A percentile compares a stretch with the other conserved stretches of the same genome.
Conservation (phyloP, 1,284 basidiomycete genomes). For the Leucoagaricus sp. region DNA sequence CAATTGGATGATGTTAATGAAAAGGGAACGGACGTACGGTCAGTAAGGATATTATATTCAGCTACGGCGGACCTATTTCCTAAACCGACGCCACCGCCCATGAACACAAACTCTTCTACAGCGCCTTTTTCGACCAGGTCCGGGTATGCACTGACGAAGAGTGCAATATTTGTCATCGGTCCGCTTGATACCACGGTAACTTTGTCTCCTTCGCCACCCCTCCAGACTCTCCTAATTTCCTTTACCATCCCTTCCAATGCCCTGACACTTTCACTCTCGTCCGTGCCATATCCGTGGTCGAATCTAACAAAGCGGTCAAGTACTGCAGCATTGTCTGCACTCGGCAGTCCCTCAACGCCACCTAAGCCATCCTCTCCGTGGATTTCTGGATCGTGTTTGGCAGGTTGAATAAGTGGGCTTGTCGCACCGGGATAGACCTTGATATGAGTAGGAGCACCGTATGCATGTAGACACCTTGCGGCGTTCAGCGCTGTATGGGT, state of each 20-base stretch:
- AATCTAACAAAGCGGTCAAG: slow-evolving; percentile 38
- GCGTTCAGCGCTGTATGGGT: slow-evolving; percentile 71
- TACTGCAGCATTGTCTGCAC: slow-evolving; percentile 46
- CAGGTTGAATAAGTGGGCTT: slow-evolving; percentile 59
- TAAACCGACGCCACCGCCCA: slow-evolving; percentile 87
- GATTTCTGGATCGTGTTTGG: slow-evolving; percentile 68
- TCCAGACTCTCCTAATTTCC: slow-evolving; percentile 57
- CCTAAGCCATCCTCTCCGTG: slow-evolving; percentile 80
- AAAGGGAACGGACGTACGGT: slow-evolving; percentile 51
- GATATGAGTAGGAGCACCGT: slow-evolving; percentile 56
- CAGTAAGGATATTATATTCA: slow-evolving; percentile 84
- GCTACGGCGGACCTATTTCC: slow-evolving; percentile 79
- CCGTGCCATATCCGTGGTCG: slow-evolving; percentile 33
- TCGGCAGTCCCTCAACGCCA: slow-evolving; percentile 74
- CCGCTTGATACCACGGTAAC: slow-evolving; percentile 74
- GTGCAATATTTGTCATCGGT: slow-evolving; percentile 83
- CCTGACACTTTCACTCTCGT: slow-evolving; percentile 40
- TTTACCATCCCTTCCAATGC: slow-evolving; percentile 69
- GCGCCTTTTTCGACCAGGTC: slow-evolving; percentile 58
- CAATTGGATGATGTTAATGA: neutral
- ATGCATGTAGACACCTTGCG: slow-evolving; percentile 70
- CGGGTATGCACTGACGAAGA: slow-evolving; percentile 73
- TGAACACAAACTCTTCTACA: slow-evolving; percentile 79
- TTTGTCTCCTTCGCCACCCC: slow-evolving; percentile 52
- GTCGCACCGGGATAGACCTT: slow-evolving; percentile 69